Evolutionary conservation across 1,139 yeast species (phyloP), one percentile per base, ranked within the genome.

Genomic region (Sugiyamaella pinicola): DNA sequence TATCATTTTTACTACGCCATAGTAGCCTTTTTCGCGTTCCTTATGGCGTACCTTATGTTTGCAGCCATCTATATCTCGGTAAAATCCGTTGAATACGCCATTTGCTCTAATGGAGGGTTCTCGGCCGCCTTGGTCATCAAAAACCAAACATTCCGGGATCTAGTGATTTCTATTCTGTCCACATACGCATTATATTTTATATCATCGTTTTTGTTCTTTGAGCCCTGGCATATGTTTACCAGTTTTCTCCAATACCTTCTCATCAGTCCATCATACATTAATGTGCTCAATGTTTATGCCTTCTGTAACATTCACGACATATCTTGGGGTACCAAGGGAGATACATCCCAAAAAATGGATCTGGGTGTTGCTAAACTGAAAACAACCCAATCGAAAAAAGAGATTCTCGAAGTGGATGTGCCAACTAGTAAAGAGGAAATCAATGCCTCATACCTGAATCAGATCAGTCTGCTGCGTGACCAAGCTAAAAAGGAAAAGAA

Each of bases 31-130:
- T 93, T 91, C 74, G 96, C 98, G 0, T 77, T 90, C 10, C 74
- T 93, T 63, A 93, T 93, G 98, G 84, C 82, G 0, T 93, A 93
- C 67, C 87, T 93, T 84, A 79, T 91, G 42, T 89, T 91, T 72
- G 93, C 97, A 12, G 91, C 96, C 12, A 76, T 91, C 24, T 87
- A 79, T 66, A 80, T 91, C 74, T 87, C 96, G 2, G 87, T 90
- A 29, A 81, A 82, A 63, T 83, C 96, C 0, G 82, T 86, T 31
- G 65, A 76, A 59, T 72, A 67, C 31, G 74, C 74, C 17, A 57
- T 73, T 9, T 70, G 75, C 45, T 59, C 62, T 13, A 74, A 78
- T 53, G 72, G 74, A 42, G 73, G 75, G 41, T 73, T 77, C 57
- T 77, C 70, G 3, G 74, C 77, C 26, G 64, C 68, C 2, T 71